Evolutionary conservation across 2,329 filamentous ascomycete species (phyloP), one percentile per base, ranked within the genome.

Genomic region (Alternaria gaisen): DNA sequence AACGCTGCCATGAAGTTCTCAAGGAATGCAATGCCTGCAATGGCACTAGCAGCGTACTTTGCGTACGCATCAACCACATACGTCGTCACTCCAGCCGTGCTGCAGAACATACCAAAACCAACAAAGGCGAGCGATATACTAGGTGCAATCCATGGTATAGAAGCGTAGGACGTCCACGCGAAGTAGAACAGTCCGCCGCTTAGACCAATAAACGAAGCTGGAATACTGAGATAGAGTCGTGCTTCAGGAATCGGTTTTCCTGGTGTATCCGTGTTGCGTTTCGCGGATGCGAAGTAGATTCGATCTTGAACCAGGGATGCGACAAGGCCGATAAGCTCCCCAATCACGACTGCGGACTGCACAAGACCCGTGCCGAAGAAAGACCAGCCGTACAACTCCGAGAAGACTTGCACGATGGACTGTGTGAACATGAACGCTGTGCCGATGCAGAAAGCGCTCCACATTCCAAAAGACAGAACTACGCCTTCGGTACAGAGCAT

Each of bases 51-150:
- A 4, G 83, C 82, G 60, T 84, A 85, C 51, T 80, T 81, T 2
- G 79, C 77, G 60, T 86, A 86, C 2, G 81, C 77, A 66, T 86
- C 84, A 2, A 82, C 79, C 14, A 85, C 73, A 53, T 86, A 86
- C 57, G 81, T 80, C 18, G 80, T 80, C 16, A 84, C 80, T 0
- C 80, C 81, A 1, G 77, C 73, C 0, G 84, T 80, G 9, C 85
- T 80, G 32, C 79, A 75, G 12, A 82, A 82, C 65, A 82, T 83
- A 2, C 83, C 84, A 26, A 82, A 82, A 0, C 84, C 84, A 1
- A 85, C 80, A 67, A 85, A 78, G 0, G 70, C 74, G 2, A 86
- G 75, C 0, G 83, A 82, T 16, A 84, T 72, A 0, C 81, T 78
- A 0, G 84, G 83, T 6, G 80, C 76, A 6, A 83, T 80, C 84